phyloP scores from a whole-genome alignment of 2,329 filamentous ascomycete species.

The Fusarium scirpi region DNA sequence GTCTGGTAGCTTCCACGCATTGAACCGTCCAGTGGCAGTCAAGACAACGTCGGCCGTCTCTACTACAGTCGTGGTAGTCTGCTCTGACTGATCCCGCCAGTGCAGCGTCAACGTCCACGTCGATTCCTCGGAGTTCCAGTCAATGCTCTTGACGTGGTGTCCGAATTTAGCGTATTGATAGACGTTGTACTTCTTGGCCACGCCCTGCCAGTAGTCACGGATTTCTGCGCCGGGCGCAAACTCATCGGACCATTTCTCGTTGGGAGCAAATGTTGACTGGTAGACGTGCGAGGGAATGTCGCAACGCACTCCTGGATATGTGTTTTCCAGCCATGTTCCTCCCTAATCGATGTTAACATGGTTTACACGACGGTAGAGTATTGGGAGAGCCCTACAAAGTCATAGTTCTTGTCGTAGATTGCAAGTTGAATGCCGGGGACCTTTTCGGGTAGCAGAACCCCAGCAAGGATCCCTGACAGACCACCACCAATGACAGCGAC shows the following conservation, averaged over 20 bases:
- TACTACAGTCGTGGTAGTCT: not conserved
- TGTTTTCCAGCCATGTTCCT: conserved; percentile 62
- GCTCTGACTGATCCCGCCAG: not conserved
- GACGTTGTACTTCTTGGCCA: conserved; percentile 72
- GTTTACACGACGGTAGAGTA: fast-evolving
- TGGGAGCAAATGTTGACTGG: conserved; percentile 74
- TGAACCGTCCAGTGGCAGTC: conserved; percentile 71
- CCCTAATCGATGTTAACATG: not conserved
- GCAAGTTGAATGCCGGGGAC: not conserved
- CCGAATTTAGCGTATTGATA: conserved; percentile 58
- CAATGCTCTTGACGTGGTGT: not conserved
- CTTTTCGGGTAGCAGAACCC: not conserved
- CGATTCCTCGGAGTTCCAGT: not conserved
- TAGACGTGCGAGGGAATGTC: conserved; percentile 77
- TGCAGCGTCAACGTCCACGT: conserved; percentile 57
- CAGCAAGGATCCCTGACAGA: not conserved
- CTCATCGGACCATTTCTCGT: conserved; percentile 74
- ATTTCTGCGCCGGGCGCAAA: conserved; percentile 77
- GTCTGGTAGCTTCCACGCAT: conserved; percentile 65
- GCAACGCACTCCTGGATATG: conserved; percentile 72
- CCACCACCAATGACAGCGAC: conserved; percentile 4
- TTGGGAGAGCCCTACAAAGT: not conserved
- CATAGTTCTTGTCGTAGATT: conserved; percentile 1
- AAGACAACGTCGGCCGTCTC: conserved; percentile 66
- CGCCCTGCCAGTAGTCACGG: conserved; percentile 69